Conservation (phyloP, 805 yeast species). For the Soucietia sequanensis region DNA sequence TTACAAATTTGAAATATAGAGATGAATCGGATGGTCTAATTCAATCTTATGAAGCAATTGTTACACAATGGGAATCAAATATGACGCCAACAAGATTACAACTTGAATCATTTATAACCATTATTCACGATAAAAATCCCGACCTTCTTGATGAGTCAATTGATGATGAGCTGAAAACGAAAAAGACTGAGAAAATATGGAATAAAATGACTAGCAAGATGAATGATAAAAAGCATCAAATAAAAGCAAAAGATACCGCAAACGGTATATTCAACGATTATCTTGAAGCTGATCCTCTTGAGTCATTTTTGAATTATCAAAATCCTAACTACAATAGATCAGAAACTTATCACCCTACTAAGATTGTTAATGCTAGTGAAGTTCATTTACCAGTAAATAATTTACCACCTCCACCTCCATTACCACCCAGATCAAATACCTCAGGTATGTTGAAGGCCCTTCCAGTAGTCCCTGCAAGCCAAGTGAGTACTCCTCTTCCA, state of each 20-base stretch:
- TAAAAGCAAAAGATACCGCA: conserved; percentile 25
- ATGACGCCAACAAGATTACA: conserved; percentile 36
- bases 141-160: conserved; percentile 35
- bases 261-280: conserved; percentile 33
- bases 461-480: not conserved
- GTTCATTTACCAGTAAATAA: conserved; percentile 10
- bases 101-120: conserved; percentile 33
- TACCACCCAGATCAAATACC: conserved; percentile 32
- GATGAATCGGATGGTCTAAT: conserved; percentile 4
- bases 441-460: conserved; percentile 5
- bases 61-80: conserved; percentile 37
- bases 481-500: conserved; percentile 2
- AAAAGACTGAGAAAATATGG: conserved; percentile 25
- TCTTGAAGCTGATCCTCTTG: conserved; percentile 31
- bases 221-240: conserved; percentile 19
- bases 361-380: conserved; percentile 11
- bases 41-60: conserved; percentile 29
- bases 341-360: conserved; percentile 29
- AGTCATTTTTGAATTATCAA: conserved; percentile 24
- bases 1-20: conserved; percentile 11
- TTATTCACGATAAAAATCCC: conserved; percentile 33
- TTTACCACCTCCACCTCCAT: conserved; percentile 21
- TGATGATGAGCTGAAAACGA: conserved; percentile 28
- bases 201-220: conserved; percentile 19
- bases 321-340: conserved; percentile 22